phyloP scores from a whole-genome alignment of 228 moss, liverwort and hornwort species.

The Sphagnum magellanicum region DNA sequence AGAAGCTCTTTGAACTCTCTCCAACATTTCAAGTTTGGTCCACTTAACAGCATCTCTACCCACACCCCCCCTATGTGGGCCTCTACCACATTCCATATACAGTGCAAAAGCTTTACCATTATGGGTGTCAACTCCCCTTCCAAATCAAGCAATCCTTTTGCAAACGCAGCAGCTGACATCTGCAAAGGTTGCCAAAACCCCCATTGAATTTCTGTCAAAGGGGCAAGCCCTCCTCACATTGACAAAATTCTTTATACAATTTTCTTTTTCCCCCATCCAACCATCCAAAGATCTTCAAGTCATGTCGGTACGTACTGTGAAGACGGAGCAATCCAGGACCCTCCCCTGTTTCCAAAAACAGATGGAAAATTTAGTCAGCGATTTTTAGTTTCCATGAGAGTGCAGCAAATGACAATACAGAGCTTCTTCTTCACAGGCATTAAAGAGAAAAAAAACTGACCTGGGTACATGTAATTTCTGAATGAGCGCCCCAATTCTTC shows the following conservation, averaged over 20 bases:
- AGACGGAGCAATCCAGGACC: constrained; percentile 95
- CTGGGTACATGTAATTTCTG: constrained; percentile 93
- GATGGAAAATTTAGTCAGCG: no score
- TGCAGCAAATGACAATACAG: background rate
- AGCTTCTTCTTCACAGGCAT: background rate
- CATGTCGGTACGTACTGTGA: constrained; percentile 97
- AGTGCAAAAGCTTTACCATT: constrained; percentile 33
- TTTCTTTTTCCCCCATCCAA: no score
- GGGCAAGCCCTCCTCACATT: no score
- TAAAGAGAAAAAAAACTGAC: constrained; percentile 11
- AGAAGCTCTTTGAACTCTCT: no score
- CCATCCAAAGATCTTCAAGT: constrained; percentile 59
- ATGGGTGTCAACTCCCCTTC: constrained; percentile 97
- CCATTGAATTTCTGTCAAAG: no score
- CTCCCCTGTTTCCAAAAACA: constrained; percentile 50
- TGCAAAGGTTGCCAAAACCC: constrained; percentile 15
- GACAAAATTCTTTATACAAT: no score
- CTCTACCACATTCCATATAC: background rate
- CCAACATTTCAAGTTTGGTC: no score
- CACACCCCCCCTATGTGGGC: no score
- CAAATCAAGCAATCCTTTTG: constrained; percentile 93
- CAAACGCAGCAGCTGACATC: constrained; percentile 99
- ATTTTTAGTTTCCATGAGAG: no score
- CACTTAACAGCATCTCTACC: no score
- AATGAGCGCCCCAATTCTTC: constrained; percentile 92